A percentile compares a stretch with the other conserved stretches of the same genome.
Conservation (phyloP, 495 filamentous ascomycete species). For the Aspergillus leporis region DNA sequence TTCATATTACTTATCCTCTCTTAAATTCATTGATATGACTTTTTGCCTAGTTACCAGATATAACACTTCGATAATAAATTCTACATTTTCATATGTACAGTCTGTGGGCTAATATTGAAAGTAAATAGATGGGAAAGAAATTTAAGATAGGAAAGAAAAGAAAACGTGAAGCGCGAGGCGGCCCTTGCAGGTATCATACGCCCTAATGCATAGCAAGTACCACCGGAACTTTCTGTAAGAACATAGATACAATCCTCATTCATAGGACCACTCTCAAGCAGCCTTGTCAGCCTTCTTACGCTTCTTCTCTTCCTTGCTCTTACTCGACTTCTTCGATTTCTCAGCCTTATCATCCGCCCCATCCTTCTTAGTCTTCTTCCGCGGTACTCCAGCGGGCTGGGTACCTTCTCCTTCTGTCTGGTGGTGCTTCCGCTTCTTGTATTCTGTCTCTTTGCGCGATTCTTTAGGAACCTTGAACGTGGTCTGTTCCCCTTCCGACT, state of each 20-base stretch:
- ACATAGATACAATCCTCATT: conserved; percentile 1
- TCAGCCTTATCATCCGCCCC: conserved; percentile 25
- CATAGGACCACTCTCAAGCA: conserved; percentile 6
- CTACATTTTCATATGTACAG: conserved; percentile 2
- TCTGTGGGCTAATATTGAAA: not conserved
- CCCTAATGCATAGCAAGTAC: conserved; percentile 13
- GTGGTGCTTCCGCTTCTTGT: conserved; percentile 43
- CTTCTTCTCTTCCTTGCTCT: conserved; percentile 45
- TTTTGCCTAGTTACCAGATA: not conserved
- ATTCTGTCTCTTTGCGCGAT: conserved; percentile 28
- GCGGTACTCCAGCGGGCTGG: conserved; percentile 28
- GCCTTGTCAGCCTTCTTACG: conserved; percentile 44
- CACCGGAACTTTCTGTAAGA: conserved; percentile 14
- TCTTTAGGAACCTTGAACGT: conserved; percentile 36
- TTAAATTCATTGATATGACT: no score
- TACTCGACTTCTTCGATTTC: conserved; percentile 44
- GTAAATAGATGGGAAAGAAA: not conserved
- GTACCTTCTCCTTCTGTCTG: conserved; percentile 38
- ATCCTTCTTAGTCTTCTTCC: conserved; percentile 50
- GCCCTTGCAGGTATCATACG: conserved; percentile 11
- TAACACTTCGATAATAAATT: not conserved
- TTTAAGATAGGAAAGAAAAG: conserved; percentile 19
- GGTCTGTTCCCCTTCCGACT: conserved; percentile 44
- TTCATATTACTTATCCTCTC: no score
- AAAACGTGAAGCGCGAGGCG: conserved; percentile 8